Evolutionary conservation across 2,329 filamentous ascomycete species (phyloP), one percentile per base, ranked within the genome.

Genomic region (Fusarium sp.): DNA sequence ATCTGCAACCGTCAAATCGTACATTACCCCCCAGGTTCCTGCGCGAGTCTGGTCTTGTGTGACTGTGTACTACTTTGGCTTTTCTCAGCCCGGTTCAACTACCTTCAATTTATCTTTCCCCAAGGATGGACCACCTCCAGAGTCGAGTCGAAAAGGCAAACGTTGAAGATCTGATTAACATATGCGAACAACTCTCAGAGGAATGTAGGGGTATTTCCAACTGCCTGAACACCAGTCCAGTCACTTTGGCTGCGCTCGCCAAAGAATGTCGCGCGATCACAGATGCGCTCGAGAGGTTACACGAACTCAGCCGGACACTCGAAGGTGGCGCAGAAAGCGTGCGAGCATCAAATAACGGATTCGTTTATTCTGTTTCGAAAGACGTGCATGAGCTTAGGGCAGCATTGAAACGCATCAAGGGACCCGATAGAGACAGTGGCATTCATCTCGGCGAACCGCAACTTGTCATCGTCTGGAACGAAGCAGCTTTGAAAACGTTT

Each of bases 381-480:
- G 71, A 74, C 20, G 57, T 74, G n/a, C 68, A 74, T 45, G 67
- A 74, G 41, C 60, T 74, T 19, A 67, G 70, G 44, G 65, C 50
- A 17, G 70, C 72, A 32, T 49, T 74, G 48, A 74, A 72, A 44
- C 72, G 72, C 44, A 74, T 74, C 49, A 72, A 68, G 22, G 64
- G 60, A 19, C 72, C 73, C 22, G 72, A 72, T 40, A 61, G 72
- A 60, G 72, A 74, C 41, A 74, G 72, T 49, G 72, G 72, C 41
- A 74, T 74, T 53, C 68, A 71, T 35, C 61, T 74, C 14, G 64
- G 35, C 41, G 72, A 74, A 37, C 72, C 72, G 15, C 71, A 71
- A 33, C 72, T 74, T 47, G 66, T 74, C 40, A 74, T 74, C 45
- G 68, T 74, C 20, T 74, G 72, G 72, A 74, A 74, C 46, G 72